These are phyloP conservation scores for Actinomortierella ambigua DNA, from an alignment of 371 early-diverging fungal genomes.

Conservation along the genomic window DNA sequence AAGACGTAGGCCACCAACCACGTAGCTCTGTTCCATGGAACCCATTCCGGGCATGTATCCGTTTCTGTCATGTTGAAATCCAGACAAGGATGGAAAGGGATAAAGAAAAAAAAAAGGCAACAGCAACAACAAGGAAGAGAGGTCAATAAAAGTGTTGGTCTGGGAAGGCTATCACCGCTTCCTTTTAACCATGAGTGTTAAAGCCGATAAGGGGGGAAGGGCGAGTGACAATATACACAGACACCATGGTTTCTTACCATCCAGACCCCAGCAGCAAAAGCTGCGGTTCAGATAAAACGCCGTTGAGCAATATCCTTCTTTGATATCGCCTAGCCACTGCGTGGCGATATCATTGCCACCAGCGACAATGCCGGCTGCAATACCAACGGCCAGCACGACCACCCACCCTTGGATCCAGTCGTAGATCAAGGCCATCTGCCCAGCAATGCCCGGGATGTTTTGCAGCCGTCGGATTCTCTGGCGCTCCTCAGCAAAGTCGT, in stretches of 20 bases:
- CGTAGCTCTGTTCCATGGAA: slow-evolving; percentile 54
- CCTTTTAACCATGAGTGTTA: no score
- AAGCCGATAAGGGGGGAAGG: no score
- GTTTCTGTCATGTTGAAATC: slow-evolving; percentile 18
- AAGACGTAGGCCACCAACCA: slow-evolving; percentile 37
- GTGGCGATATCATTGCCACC: slow-evolving; percentile 82
- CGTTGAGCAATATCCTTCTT: slow-evolving; percentile 84
- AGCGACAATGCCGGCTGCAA: slow-evolving; percentile 79
- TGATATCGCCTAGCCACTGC: slow-evolving; percentile 80
- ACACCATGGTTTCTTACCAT: slow-evolving; percentile 46
- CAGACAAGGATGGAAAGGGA: neutral
- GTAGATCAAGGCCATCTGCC: slow-evolving; percentile 60
- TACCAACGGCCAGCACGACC: slow-evolving; percentile 72
- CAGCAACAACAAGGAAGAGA: no score
- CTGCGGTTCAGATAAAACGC: slow-evolving; percentile 85
- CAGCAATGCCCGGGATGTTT: slow-evolving; percentile 58
- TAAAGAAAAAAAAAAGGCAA: neutral
- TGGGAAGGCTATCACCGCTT: no score
- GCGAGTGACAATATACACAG: no score
- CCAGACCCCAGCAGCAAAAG: slow-evolving; percentile 89
- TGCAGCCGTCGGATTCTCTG: slow-evolving; percentile 71
- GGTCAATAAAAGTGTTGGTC: no score
- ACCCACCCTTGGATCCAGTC: slow-evolving; percentile 92
- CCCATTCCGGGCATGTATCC: slow-evolving; percentile 54
- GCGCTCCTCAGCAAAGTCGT: slow-evolving; percentile 91